Percentiles rank a stretch among this genome's conserved stretches.
phyloP scores from a whole-genome alignment of 73 alveolate genomes.

The Paramecium sonneborni region DNA sequence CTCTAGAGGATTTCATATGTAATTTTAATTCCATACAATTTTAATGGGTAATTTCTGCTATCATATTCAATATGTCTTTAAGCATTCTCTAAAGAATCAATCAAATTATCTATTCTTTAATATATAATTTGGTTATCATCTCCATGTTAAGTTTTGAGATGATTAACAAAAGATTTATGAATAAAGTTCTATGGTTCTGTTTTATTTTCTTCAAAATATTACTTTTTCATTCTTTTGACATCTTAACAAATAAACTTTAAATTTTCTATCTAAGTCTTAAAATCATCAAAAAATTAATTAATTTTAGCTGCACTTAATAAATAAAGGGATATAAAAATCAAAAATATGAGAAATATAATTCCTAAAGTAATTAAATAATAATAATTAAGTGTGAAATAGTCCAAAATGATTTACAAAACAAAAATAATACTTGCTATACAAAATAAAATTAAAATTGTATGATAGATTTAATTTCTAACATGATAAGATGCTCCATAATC shows the following conservation, averaged over 20 bases:
- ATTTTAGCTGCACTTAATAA: background rate
- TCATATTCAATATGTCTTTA: background rate
- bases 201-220: background rate
- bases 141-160: background rate
- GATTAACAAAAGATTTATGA: conserved; percentile 12
- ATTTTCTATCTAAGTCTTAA: background rate
- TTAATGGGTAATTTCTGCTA: conserved; percentile 22
- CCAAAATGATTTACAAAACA: background rate
- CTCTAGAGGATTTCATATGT: background rate
- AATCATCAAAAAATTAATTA: conserved; percentile 3
- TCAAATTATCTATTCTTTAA: background rate
- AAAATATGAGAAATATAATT: background rate
- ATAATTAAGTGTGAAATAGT: background rate
- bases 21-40: background rate
- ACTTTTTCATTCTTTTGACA: background rate
- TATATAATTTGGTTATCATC: background rate
- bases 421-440: background rate
- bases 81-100: conserved; percentile 18
- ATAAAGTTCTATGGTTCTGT: background rate
- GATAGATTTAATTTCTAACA: background rate
- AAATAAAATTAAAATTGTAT: too few species aligned
- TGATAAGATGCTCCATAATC: conserved; percentile 43
- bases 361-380: background rate
- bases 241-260: background rate
- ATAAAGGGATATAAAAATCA: background rate